Evolutionary conservation across 2,329 filamentous ascomycete genomes (phyloP).

Genomic region (Arthrocladium fulminans): DNA sequence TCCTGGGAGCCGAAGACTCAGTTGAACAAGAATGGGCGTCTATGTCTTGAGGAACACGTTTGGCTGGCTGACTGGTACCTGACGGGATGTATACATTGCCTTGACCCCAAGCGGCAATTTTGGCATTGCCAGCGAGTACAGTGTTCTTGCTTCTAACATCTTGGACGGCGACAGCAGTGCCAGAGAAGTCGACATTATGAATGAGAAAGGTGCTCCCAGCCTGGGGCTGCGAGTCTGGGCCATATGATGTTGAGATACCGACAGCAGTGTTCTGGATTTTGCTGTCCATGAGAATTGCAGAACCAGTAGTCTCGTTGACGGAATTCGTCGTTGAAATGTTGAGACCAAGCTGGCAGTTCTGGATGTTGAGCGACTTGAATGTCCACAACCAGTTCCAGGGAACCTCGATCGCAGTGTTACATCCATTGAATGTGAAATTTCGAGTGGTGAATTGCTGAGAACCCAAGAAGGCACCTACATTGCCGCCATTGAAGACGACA

Average conservation of each 20-base stretch:
- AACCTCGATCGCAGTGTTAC: constrained; percentile 75
- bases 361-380: constrained; percentile 65
- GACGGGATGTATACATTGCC: constrained; percentile 58
- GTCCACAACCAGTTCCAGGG: constrained; percentile 90
- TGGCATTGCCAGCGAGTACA: constrained; percentile 60
- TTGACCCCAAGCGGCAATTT: constrained; percentile 66
- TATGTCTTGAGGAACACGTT: constrained; percentile 12
- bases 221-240: constrained; percentile 46
- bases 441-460: constrained; percentile 83
- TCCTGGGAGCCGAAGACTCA: constrained; percentile 13
- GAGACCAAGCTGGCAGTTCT: constrained; percentile 65
- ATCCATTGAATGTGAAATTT: constrained; percentile 72
- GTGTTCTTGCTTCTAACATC: constrained; percentile 26
- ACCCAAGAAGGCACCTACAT: constrained; percentile 68
- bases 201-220: constrained; percentile 76
- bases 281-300: constrained; percentile 74
- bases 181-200: constrained; percentile 80
- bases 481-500: constrained; percentile 73
- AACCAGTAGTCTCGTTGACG: constrained; percentile 69
- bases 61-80: constrained; percentile 8
- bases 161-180: constrained; percentile 58
- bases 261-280: constrained; percentile 65
- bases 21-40: constrained; percentile 12
- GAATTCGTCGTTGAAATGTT: constrained; percentile 59
- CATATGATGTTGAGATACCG: constrained; percentile 67